These are phyloP conservation scores for Fusarium sp. DNA, from an alignment of 2,329 filamentous ascomycete genomes.

Conservation along the genomic window DNA sequence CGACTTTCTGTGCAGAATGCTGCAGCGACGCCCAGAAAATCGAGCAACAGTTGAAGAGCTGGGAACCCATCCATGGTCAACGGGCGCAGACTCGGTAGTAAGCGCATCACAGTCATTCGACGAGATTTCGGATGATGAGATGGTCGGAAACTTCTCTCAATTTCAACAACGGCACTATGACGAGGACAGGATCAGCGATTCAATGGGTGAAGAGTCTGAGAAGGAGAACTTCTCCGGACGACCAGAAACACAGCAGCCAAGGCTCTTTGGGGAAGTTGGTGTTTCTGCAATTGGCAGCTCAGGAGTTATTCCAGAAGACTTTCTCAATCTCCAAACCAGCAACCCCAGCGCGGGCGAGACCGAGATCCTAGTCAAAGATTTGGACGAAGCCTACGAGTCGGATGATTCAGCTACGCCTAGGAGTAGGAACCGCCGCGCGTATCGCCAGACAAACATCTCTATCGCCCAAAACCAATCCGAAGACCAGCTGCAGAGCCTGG, in stretches of 20 bases:
- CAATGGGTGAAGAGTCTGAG: slow-evolving; percentile 78
- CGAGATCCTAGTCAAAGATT: slow-evolving; percentile 63
- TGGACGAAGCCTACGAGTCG: slow-evolving; percentile 62
- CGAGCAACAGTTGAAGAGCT: slow-evolving; percentile 82
- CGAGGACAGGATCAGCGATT: slow-evolving; percentile 60
- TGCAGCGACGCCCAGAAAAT: slow-evolving; percentile 84
- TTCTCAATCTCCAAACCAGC: slow-evolving; percentile 64
- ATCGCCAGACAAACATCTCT: slow-evolving; percentile 53
- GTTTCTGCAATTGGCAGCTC: slow-evolving; percentile 69
- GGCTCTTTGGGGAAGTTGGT: slow-evolving; percentile 71
- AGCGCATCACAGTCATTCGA: slow-evolving; percentile 67
- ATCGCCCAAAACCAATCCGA: slow-evolving; percentile 62
- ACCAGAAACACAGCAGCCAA: slow-evolving; percentile 58
- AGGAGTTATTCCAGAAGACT: slow-evolving; percentile 64
- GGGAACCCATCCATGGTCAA: slow-evolving; percentile 82
- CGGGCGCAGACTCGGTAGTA: slow-evolving; percentile 49
- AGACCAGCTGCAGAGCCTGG: slow-evolving; percentile 67
- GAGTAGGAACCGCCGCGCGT: slow-evolving; percentile 43
- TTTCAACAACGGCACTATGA: slow-evolving; percentile 58
- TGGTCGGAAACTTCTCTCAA: slow-evolving; percentile 74
- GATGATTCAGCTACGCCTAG: slow-evolving; percentile 55
- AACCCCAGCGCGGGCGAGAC: slow-evolving; percentile 58
- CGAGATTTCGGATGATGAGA: slow-evolving; percentile 73
- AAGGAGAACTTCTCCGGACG: slow-evolving; percentile 84
- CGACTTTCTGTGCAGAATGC: slow-evolving; percentile 83